Evolutionary conservation across 2,329 filamentous ascomycete genomes (phyloP), one percentile per base, ranked within the genome.

Genomic region (Alternaria sp.): DNA sequence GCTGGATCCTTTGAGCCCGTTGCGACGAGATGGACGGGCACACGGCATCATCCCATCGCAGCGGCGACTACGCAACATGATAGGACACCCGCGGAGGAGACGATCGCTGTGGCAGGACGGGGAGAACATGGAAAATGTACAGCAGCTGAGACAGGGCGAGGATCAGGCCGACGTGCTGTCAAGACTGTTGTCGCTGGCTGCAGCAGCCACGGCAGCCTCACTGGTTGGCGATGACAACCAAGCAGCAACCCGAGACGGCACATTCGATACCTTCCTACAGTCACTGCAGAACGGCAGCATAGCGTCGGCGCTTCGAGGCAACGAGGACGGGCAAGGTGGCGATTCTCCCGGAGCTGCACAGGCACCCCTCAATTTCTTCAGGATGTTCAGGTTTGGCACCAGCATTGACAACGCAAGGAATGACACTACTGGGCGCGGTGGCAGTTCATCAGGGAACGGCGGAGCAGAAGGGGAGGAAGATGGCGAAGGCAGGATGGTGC

Each of bases 311-410:
- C 80, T 87, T 63, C 72, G 84, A 37, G 74, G 75, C 40, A 78
- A 76, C 50, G 71, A 74, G 26, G 75, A 73, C n/a, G 78, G 78
- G 59, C 78, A 78, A 31, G 79, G 72, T 50, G 60, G 70, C 23
- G 65, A 78, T 44, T 69, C 73, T 6, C 56, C 70, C 28, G 80
- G 80, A 33, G 69, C 65, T 36, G 79, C 80, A 31, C 76, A 82
- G 8, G 81, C 84, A 10, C 85, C 87, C 4, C 79, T 90, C 58
- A 90, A 90, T 71, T 89, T 90, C 72, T 84, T 90, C 74, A 81
- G 88, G 56, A 88, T 90, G 75, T 90, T 90, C 73, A 81, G 88
- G 45, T 90, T 90, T 74, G 85, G 85, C 46, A 84, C 86, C 53
- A 80, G 83, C 8, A 71, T 60, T 45, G 61, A 62, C 31, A 66